phyloP scores from a whole-genome alignment of 331 rosid species.

The Dryas integrifolia region DNA sequence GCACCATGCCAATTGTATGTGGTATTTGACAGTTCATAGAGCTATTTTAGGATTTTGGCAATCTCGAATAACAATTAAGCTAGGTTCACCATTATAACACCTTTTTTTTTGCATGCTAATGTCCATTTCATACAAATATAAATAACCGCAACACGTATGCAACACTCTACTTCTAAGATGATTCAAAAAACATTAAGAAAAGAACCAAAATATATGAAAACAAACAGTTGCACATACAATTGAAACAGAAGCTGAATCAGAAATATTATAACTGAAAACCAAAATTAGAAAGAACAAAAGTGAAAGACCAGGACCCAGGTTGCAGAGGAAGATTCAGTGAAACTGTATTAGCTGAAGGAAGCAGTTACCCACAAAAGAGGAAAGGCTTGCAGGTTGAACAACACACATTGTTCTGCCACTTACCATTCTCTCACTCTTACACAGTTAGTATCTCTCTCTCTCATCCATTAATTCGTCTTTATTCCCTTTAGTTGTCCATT shows the following conservation, averaged over 20 bases:
- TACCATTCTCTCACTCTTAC: slow-evolving; percentile 6
- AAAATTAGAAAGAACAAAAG: neutral
- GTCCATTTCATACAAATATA: neutral
- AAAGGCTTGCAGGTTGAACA: slow-evolving; percentile 42
- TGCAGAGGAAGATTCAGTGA: slow-evolving; percentile 53
- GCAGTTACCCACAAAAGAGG: slow-evolving; percentile 49
- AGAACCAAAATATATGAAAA: slow-evolving; percentile 6
- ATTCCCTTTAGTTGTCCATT: neutral
- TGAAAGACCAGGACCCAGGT: slow-evolving; percentile 41
- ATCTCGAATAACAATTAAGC: neutral
- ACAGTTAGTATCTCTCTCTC: neutral
- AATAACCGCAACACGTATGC: neutral
- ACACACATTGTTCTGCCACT: slow-evolving; percentile 35
- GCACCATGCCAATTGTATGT: neutral
- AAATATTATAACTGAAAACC: neutral
- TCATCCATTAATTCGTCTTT: neutral
- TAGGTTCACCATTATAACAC: neutral
- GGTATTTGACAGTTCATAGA: too few relatives aligned
- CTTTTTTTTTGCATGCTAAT: neutral
- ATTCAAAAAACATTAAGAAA: neutral
- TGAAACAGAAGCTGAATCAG: neutral
- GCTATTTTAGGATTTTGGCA: neutral
- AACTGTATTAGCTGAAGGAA: slow-evolving; percentile 50
- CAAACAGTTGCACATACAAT: neutral
- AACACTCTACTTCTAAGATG: neutral